phyloP scores from a whole-genome alignment of 2,329 filamentous ascomycete genomes.

The Zymoseptoria brevis region DNA sequence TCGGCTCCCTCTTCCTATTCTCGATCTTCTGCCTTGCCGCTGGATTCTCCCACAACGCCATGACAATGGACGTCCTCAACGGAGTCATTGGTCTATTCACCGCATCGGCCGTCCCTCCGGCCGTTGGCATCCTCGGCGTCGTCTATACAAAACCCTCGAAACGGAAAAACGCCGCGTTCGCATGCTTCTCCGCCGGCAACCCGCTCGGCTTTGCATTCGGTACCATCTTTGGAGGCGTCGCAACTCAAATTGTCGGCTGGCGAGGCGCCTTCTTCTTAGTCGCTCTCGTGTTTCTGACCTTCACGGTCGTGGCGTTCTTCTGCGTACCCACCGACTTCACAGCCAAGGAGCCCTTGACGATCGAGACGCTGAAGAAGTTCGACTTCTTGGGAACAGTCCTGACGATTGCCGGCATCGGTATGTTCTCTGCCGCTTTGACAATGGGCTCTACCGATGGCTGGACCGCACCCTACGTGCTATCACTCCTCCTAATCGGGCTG shows the following conservation, averaged over 20 bases:
- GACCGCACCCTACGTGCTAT: conserved; percentile 54
- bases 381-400: conserved; percentile 54
- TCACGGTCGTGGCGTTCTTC: conserved; percentile 52
- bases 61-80: conserved; percentile 55
- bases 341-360: conserved; percentile 38
- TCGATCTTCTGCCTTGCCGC: conserved; percentile 49
- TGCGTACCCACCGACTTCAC: conserved; percentile 51
- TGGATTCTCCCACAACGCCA: conserved; percentile 52
- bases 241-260: conserved; percentile 55
- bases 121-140: conserved; percentile 56
- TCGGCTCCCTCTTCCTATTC: conserved; percentile 53
- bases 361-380: conserved; percentile 48
- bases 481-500: conserved; percentile 53
- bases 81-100: conserved; percentile 58
- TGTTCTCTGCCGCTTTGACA: conserved; percentile 55
- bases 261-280: conserved; percentile 55
- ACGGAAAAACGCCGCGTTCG: conserved; percentile 59
- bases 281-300: conserved; percentile 54
- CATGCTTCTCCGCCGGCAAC: conserved; percentile 53
- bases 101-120: conserved; percentile 56
- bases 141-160: conserved; percentile 54
- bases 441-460: conserved; percentile 54
- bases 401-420: conserved; percentile 56
- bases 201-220: conserved; percentile 51
- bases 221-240: conserved; percentile 55